Evolutionary conservation across 495 filamentous ascomycete species (phyloP).

Genomic region (Xylaria longipes): DNA sequence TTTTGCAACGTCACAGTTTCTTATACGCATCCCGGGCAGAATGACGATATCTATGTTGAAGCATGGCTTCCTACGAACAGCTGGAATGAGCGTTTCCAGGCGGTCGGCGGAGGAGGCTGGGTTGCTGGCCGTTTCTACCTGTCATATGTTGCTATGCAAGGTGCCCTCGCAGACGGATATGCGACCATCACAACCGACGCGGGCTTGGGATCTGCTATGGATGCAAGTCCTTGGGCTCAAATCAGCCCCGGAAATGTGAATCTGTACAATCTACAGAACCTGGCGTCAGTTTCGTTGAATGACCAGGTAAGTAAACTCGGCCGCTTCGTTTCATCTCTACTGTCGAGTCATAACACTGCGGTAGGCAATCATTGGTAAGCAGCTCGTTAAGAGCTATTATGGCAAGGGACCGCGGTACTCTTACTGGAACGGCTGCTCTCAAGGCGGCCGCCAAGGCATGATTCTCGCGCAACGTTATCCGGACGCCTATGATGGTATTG

Average conservation of each 20-base stretch:
- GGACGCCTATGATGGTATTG: constrained; percentile 48
- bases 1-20: constrained; percentile 54
- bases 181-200: constrained; percentile 49
- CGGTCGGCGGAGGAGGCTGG: constrained; percentile 54
- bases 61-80: constrained; percentile 46
- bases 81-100: constrained; percentile 54
- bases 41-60: constrained; percentile 44
- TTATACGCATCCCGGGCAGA: constrained; percentile 50
- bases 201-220: constrained; percentile 33
- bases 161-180: constrained; percentile 45
- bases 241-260: constrained; percentile 50
- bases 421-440: constrained; percentile 56
- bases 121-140: constrained; percentile 35
- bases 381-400: constrained; percentile 43
- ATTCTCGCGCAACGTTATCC: constrained; percentile 53
- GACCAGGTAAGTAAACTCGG: constrained; percentile 27
- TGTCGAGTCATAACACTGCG: not conserved
- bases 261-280: constrained; percentile 45
- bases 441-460: constrained; percentile 53
- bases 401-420: constrained; percentile 43
- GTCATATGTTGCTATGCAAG: constrained; percentile 31
- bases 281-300: constrained; percentile 38
- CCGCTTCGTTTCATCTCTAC: not conserved
- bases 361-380: constrained; percentile 44
- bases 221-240: constrained; percentile 46